Base-by-base conservation (phyloP, 2,329 filamentous ascomycete species). In the Ophiostoma ips region DNA sequence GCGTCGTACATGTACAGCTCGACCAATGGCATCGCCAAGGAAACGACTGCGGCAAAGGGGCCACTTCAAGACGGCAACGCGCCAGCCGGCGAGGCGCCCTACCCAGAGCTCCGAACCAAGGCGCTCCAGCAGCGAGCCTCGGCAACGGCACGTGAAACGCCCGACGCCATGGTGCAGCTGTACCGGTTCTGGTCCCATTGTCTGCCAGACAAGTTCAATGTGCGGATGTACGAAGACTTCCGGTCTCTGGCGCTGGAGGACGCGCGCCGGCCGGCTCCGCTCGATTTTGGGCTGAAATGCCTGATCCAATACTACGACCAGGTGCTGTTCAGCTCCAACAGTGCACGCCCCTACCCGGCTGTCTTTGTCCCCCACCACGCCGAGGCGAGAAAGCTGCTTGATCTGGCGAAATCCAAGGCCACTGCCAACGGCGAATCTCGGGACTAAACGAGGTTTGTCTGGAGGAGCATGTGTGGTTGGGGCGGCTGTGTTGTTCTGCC, bases 171-270 rank as follows among this genome's bases (percentile, higher is more conserved):
- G 71, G 73, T 77, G 60, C 71, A 78, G 52, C 72, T 86, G 30
- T 87, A 87, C 67, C 73, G 79, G 55, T 85, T 85, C 67, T 88
- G 83, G 82, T 78, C 79, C 18, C 76, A 83, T 62, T 85, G 84
- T 61, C 71, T 88, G 55, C 73, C 79, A 55, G 73, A 77, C 59
- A 81, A 84, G 65, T 87, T 88, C 73, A 84, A 88, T 63, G 70
- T 73, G 52, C 71, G 70, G 61, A 84, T 89, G 77, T 88, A 88
- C 67, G 70, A 77, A 61, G 83, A 88, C 63, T 87, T 88, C 67
- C 77, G 78, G 55, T 68, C 70, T 58, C 71, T 76, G 62, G 83
- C 84, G 50, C 66, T 81, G 54, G 77, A 81, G 60, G 84, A 88
- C 64, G 69, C 73, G 50, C 63, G 65, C 51, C 63, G 71, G 55